Base-by-base conservation (phyloP, 345 rosid species). In the Kandelia obovata region DNA sequence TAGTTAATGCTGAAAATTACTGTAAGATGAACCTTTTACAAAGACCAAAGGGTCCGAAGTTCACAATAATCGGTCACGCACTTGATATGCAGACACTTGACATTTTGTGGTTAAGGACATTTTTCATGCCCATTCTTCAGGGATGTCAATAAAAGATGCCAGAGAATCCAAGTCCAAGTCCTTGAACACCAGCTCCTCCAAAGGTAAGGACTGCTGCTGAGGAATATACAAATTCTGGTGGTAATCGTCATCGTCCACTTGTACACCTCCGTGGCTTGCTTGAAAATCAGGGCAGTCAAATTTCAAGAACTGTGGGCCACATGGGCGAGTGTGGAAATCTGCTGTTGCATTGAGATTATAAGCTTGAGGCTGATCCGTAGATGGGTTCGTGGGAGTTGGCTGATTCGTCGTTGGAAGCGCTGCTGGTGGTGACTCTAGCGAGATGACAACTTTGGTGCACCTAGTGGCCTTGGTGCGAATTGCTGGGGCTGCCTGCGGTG, bases 141-240 rank as follows among this genome's bases (percentile, higher is more conserved):
- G 19, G 49, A 43, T 43, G 16, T 84, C 78, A 20, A 84, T 80
- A 65, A 84, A 62, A 43, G 59, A 75, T 7, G 83, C 71, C 52
- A 75, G 49, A 23, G 85, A 75, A 0, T 81, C 88, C 3, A 86
- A 23, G 64, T 82, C 83, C 30, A 77, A 56, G 17, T 64, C 78
- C 46, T 64, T 56, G 53, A 61, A 21, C 59, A 58, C 9, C 0
- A 53, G 43, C 13, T 72, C 76, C 2, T 56, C 68, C 0, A 31
- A 46, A 28, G 58, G 46, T 1, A 67, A 5, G 1, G 46, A 5
- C 7, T 65, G 70, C 6, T 58, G 61, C 5, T 21, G 53, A 53
- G 1, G 46, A 1, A 1, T 0, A 20, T 21, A 4, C 46, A 64
- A 34, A 30, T 37, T n/a, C 16, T 63, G 26, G 62, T 11, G 23